Base-by-base conservation (phyloP, 495 filamentous ascomycete genomes). In the Xylaria flabelliformis region DNA sequence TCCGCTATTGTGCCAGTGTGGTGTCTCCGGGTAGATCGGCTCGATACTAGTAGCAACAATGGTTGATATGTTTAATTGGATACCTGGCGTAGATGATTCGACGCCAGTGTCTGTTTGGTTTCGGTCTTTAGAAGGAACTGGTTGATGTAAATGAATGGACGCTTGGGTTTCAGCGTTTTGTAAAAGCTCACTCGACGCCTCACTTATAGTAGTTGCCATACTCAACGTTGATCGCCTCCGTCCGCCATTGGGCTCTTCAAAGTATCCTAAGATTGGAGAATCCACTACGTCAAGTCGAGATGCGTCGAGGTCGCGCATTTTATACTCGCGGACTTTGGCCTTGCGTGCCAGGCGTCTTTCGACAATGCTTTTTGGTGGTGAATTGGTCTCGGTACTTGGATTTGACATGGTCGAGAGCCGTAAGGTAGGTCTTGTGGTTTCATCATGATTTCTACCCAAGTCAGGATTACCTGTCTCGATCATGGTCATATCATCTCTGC, bases 181-280 rank as follows among this genome's bases (percentile, higher is more conserved):
- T 24, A 15, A 9, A 59, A 21, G 32, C 19, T 42, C 46, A 41
- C 61, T 67, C 19, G 64, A 46, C 17, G 58, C 56, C 26, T 69
- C 64, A n/a, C 34, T 44, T 17, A 17, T 42, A 21, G 34, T 51
- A 17, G 56, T 61, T 46, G 56, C 29, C 21, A 59, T 46, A 34
- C 64, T 73, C 24, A 53, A n/a, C 29, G 24, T 46, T 19, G 71
- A 73, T 34, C 44, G 24, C 34, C 64, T 67, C 17, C 55, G 64
- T 64, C 3, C 15, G 53, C 24, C 19, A 15, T 64, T 15, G 12
- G 13, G 50, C 48, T 56, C 34, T 69, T 50, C 12, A 61, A 77
- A 75, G 61, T 69, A 70, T 41, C 75, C 75, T 17, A 74, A 62
- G 15, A 75, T 15, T 24, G 77, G 72, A 2, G 75, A 77, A 67